Evolutionary conservation across 2,329 filamentous ascomycete genomes (phyloP).

Genomic region (Arthrobotrys pseudoclavata): DNA sequence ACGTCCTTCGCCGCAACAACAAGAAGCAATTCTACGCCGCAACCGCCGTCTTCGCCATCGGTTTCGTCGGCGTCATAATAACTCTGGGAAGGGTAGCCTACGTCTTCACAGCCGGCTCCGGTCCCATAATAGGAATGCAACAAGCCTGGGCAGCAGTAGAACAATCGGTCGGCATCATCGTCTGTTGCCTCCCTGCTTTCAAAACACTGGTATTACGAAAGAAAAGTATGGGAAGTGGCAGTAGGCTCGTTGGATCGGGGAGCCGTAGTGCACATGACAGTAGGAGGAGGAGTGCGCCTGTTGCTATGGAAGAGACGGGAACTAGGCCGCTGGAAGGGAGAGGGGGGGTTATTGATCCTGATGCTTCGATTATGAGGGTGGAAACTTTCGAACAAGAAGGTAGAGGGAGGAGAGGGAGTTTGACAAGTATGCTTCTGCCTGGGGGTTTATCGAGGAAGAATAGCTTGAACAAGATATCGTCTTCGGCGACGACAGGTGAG

Average conservation of each 20-base stretch:
- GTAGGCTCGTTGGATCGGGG: constrained; percentile 7
- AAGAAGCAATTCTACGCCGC: constrained; percentile 39
- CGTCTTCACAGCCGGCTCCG: background rate
- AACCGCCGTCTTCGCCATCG: constrained; percentile 34
- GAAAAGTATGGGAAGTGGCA: background rate
- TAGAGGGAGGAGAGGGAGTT: background rate
- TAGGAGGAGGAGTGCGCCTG: constrained; percentile 23
- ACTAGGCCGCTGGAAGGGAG: constrained; percentile 9
- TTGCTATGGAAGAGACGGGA: constrained; percentile 15
- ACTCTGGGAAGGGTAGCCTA: constrained; percentile 32
- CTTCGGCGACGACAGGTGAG: background rate
- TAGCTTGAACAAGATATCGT: constrained; percentile 12
- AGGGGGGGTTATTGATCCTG: constrained; percentile 22
- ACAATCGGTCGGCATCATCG: constrained; percentile 37
- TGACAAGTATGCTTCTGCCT: constrained; percentile 8
- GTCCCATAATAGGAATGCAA: constrained; percentile 19
- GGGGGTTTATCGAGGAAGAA: constrained; percentile 8
- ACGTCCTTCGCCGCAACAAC: constrained; percentile 30
- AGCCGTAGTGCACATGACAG: constrained; percentile 1
- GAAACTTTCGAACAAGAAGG: constrained; percentile 41
- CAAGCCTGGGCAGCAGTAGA: constrained; percentile 30
- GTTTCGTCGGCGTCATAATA: constrained; percentile 36
- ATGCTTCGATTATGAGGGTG: constrained; percentile 36
- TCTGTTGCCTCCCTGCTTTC: constrained; percentile 51
- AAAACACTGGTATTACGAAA: constrained; percentile 18